These are phyloP conservation scores for Fusarium torreyae DNA, from an alignment of 2,329 filamentous ascomycete species.

Conservation along the genomic window DNA sequence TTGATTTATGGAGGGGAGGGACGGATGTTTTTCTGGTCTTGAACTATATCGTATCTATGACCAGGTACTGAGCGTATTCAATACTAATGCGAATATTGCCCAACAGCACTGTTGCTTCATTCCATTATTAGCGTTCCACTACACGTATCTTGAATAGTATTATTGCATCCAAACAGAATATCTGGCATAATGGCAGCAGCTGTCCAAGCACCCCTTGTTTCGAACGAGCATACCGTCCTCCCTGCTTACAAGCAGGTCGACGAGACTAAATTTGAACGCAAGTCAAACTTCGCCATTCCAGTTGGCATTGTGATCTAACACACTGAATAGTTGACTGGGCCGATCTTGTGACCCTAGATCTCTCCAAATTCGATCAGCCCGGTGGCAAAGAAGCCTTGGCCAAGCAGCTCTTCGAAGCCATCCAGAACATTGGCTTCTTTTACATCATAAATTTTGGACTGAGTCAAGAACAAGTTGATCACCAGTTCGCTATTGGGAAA, in stretches of 20 bases:
- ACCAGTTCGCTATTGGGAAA: neutral
- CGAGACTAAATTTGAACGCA: neutral
- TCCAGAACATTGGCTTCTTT: neutral
- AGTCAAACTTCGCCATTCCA: neutral
- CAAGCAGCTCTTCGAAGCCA: neutral
- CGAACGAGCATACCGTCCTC: neutral
- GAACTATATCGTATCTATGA: too few relatives aligned
- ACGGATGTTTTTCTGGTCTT: too few relatives aligned
- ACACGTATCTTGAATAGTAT: neutral
- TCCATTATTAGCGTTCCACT: neutral
- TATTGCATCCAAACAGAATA: too few relatives aligned
- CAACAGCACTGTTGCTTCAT: neutral
- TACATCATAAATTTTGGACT: neutral
- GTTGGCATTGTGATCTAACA: neutral
- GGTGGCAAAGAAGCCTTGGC: slow-evolving; percentile 4
- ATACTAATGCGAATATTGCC: too few relatives aligned
- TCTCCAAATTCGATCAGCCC: slow-evolving; percentile 1
- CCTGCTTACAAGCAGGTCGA: neutral
- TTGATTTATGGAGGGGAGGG: too few relatives aligned
- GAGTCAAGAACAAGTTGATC: neutral
- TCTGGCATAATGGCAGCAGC: neutral
- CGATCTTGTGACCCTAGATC: slow-evolving; percentile 4
- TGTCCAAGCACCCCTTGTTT: neutral
- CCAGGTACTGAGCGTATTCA: too few relatives aligned
- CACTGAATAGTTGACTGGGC: slow-evolving; percentile 4